phyloP scores from a whole-genome alignment of 768 basidiomycete species.

The Termitomyces eurrhizus region DNA sequence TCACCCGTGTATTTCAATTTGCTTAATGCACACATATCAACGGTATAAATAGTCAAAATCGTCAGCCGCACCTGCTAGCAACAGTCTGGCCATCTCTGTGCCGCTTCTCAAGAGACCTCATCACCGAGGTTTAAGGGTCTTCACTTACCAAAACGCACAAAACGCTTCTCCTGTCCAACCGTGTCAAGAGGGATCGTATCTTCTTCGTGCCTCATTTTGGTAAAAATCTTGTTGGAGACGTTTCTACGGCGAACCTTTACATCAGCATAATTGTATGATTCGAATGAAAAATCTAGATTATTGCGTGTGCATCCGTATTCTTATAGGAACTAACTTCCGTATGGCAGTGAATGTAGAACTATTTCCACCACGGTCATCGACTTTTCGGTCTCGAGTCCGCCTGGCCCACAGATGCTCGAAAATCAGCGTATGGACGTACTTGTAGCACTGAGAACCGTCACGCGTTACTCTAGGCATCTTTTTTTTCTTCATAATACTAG shows the following conservation, averaged over 20 bases:
- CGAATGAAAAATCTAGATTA: not conserved
- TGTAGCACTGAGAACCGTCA: not conserved
- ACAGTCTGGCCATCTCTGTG: not conserved
- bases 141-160: not conserved
- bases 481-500: not conserved
- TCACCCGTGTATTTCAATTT: not conserved
- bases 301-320: not conserved
- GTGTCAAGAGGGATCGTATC: not conserved
- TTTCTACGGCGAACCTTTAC: not conserved
- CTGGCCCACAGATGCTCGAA: not conserved
- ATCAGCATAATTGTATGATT: not conserved
- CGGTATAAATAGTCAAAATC: not conserved
- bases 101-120: not conserved
- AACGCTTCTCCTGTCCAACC: not conserved
- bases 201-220: not conserved
- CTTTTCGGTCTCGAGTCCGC: not conserved
- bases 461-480: not conserved
- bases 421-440: not conserved
- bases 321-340: not conserved
- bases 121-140: not conserved
- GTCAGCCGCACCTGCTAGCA: not conserved
- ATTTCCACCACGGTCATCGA: conserved; percentile 1
- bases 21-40: not conserved
- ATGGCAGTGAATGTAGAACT: not conserved
- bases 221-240: not conserved